phyloP scores from a whole-genome alignment of 2,329 filamentous ascomycete genomes.

The Pseudogymnoascus sp. region DNA sequence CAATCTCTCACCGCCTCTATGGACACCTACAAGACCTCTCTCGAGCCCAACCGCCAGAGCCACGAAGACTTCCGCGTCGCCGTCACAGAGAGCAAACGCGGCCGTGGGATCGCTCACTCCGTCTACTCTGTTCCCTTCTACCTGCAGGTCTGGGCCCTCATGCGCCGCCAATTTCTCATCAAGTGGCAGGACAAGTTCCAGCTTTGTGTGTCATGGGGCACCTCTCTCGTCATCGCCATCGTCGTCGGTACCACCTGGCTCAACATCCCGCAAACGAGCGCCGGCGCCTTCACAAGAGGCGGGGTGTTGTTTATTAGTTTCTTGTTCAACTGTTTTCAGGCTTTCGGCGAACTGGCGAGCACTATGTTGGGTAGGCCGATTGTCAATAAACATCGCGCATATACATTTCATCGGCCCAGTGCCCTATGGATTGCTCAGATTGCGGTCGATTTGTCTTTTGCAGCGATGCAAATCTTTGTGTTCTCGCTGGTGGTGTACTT shows the following conservation, averaged over 20 bases:
- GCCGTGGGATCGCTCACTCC: neutral
- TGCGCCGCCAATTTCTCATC: conserved; percentile 57
- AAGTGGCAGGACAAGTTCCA: conserved; percentile 57
- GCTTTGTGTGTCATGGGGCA: conserved; percentile 53
- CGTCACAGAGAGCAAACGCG: conserved; percentile 21
- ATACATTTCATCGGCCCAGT: conserved; percentile 50
- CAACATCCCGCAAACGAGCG: conserved; percentile 48
- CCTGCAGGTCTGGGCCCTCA: conserved; percentile 48
- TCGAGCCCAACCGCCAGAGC: conserved; percentile 32
- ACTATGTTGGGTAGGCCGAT: conserved; percentile 54
- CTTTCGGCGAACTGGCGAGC: conserved; percentile 59
- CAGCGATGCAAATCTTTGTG: conserved; percentile 49
- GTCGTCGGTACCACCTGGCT: conserved; percentile 63
- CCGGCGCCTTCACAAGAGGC: conserved; percentile 55
- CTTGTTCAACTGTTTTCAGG: conserved; percentile 53
- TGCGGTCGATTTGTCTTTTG: conserved; percentile 46
- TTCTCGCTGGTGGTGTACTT: conserved; percentile 57
- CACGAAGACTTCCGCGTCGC: conserved; percentile 1
- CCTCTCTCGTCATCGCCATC: conserved; percentile 50
- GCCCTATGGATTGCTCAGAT: conserved; percentile 52
- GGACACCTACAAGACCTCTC: conserved; percentile 47
- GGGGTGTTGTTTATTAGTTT: conserved; percentile 59
- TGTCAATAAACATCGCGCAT: conserved; percentile 49
- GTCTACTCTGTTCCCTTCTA: conserved; percentile 37
- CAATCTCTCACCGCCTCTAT: conserved; percentile 46